Evolutionary conservation across 2,329 filamentous ascomycete species (phyloP), one percentile per base, ranked within the genome.

Genomic region (Aspergillus caelatus): DNA sequence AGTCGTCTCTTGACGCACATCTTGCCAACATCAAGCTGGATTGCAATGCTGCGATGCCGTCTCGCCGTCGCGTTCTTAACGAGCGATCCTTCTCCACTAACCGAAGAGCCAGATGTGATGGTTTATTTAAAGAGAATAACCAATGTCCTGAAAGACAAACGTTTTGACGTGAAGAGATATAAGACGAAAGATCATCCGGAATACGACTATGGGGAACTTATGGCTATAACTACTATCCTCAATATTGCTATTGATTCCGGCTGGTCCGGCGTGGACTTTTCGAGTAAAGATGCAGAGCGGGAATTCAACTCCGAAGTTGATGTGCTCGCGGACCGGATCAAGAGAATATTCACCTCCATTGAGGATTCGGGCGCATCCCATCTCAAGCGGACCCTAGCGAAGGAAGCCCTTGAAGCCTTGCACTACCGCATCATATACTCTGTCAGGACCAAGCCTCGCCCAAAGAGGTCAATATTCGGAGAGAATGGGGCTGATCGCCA

Each of bases 161-260:
- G 75, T 6, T 79, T 80, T 53, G 68, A 78, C 41, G 62, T 75
- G 1, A 73, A 73, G 48, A 65, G 65, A 19, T 67, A 70, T 32
- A 74, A 73, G 55, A 60, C 62, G 6, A 72, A 70, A 59, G 62
- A 46, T 19, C 36, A 61, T 11, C 54, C 60, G 4, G 70, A 76
- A 21, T 77, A 77, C 19, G 80, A 97, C 76, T 97, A 91, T 76
- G 80, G 82, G 19, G 83, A 89, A 60, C 84, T 97, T 1, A 82
- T 84, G 39, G 88, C 91, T 2, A 82, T 88, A 19, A 81, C 91
- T 4, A 79, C 84, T 3, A 84, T 96, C 23, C 84, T 97, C 6
- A 90, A 95, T 72, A 85, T 92, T 45, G 89, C 88, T 19, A 82
- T 97, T 58, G 91, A 92, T 64, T 86, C 89, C 62, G 91, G 86